A percentile compares a stretch with the other conserved stretches of the same genome.
These are phyloP conservation scores for Trametes versicolor DNA, from an alignment of 1,284 basidiomycete species.

Conservation along the genomic window DNA sequence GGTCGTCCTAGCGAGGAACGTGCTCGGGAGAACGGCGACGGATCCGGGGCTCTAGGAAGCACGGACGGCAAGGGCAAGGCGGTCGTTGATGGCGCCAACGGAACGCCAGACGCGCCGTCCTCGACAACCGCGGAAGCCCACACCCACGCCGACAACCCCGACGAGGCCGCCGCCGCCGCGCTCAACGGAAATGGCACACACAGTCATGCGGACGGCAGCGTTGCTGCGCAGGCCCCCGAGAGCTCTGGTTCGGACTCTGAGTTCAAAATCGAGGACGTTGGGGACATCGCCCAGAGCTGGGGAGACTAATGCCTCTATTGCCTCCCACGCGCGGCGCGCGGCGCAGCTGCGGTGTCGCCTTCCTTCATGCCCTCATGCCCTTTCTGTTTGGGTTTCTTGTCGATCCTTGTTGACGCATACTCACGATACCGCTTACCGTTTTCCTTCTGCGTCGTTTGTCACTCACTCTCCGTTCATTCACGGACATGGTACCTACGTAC, in stretches of 20 bases:
- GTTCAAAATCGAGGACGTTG: slow-evolving; percentile 42
- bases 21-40: slow-evolving; percentile 16
- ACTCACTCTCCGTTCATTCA: slow-evolving; percentile 17
- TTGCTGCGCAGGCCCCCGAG: slow-evolving; percentile 17
- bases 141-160: slow-evolving; percentile 4
- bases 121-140: slow-evolving; percentile 18
- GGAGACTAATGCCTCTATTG: slow-evolving; percentile 36
- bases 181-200: slow-evolving; percentile 11
- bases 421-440: slow-evolving; percentile 24
- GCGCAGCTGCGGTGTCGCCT: not conserved
- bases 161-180: not conserved
- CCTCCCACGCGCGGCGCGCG: slow-evolving; percentile 2
- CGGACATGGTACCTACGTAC: slow-evolving; percentile 14
- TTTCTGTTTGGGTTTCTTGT: slow-evolving; percentile 16
- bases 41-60: slow-evolving; percentile 15
- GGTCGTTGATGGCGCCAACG: slow-evolving; percentile 15
- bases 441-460: not conserved
- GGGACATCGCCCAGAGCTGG: slow-evolving; percentile 46
- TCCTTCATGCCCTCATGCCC: not conserved
- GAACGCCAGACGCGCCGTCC: slow-evolving; percentile 20
- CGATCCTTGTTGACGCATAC: slow-evolving; percentile 22
- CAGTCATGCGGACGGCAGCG: slow-evolving; percentile 10
- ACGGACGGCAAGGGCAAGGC: slow-evolving; percentile 23
- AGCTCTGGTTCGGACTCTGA: slow-evolving; percentile 32
- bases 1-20: slow-evolving; percentile 38